Evolutionary conservation across 1,139 yeast species (phyloP).

Genomic region (Candida mesenterica): DNA sequence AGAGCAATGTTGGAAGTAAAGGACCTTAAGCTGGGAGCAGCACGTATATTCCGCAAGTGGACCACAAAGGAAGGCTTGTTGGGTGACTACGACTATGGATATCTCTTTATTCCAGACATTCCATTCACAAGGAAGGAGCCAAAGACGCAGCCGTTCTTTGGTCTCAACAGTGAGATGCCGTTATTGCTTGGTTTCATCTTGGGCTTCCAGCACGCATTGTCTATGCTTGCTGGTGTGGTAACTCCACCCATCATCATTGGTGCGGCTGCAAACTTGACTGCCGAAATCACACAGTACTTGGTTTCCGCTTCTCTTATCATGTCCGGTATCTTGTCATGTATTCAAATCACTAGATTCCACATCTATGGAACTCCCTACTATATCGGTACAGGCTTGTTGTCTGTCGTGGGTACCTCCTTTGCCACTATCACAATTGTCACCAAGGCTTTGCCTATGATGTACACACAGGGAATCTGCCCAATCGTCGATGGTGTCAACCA

Average conservation of each 20-base stretch:
- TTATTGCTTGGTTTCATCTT: constrained; percentile 67
- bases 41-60: constrained; percentile 39
- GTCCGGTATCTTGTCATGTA: constrained; percentile 67
- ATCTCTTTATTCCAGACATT: constrained; percentile 71
- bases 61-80: constrained; percentile 74
- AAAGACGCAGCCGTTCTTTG: constrained; percentile 75
- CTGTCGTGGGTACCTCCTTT: constrained; percentile 88
- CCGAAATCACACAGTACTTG: constrained; percentile 58
- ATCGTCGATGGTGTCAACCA: constrained; percentile 60
- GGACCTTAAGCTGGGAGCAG: constrained; percentile 18
- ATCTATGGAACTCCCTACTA: constrained; percentile 70
- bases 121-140: constrained; percentile 58
- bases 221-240: constrained; percentile 89
- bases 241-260: constrained; percentile 81
- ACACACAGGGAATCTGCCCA: constrained; percentile 68
- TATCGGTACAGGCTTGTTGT: constrained; percentile 81
- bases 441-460: constrained; percentile 79
- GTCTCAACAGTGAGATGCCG: constrained; percentile 77
- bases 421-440: constrained; percentile 80
- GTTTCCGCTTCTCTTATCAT: constrained; percentile 76
- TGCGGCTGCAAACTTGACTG: constrained; percentile 53
- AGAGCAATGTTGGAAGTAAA: neutral
- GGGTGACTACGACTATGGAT: constrained; percentile 81
- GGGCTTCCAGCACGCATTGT: constrained; percentile 83
- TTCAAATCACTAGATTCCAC: constrained; percentile 82